These are phyloP conservation scores for Debaryomyces fabryi DNA, from an alignment of 1,139 yeast species.

Conservation along the genomic window DNA sequence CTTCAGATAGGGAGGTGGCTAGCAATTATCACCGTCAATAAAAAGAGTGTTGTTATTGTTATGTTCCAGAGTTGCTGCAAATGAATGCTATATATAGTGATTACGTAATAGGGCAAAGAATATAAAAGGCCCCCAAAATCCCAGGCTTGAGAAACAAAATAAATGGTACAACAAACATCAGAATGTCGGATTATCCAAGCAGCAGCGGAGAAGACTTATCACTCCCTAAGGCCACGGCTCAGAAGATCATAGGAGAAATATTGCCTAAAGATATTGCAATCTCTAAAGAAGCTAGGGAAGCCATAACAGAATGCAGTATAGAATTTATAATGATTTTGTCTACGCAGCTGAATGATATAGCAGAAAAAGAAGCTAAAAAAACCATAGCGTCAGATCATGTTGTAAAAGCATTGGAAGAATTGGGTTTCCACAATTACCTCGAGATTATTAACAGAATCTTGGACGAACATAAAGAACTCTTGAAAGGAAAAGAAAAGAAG, in stretches of 20 bases:
- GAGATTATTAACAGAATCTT: conserved; percentile 81
- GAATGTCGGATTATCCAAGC: conserved; percentile 45
- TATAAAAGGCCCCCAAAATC: conserved; percentile 7
- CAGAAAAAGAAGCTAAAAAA: conserved; percentile 93
- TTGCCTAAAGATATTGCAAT: conserved; percentile 84
- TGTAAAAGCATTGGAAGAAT: conserved; percentile 81
- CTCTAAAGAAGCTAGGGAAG: conserved; percentile 93
- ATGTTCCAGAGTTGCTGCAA: conserved; percentile 4
- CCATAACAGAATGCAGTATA: conserved; percentile 92
- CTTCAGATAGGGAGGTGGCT: too few species aligned
- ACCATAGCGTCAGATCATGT: conserved; percentile 98
- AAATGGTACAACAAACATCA: neutral
- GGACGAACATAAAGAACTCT: conserved; percentile 83
- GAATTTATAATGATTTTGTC: conserved; percentile 94
- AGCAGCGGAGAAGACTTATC: conserved; percentile 46
- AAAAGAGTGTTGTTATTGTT: neutral
- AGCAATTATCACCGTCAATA: neutral
- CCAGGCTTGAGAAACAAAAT: neutral
- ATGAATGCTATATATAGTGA: neutral
- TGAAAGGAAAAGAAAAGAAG: conserved; percentile 87
- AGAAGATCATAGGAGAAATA: conserved; percentile 88
- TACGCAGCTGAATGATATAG: conserved; percentile 93
- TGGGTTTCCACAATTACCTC: conserved; percentile 85
- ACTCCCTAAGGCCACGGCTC: conserved; percentile 82
- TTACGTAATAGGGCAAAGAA: conserved; percentile 8